Percentiles rank a stretch among this genome's conserved stretches.
Conservation (phyloP, 345 rosid species). For the Kernera saxatilis region DNA sequence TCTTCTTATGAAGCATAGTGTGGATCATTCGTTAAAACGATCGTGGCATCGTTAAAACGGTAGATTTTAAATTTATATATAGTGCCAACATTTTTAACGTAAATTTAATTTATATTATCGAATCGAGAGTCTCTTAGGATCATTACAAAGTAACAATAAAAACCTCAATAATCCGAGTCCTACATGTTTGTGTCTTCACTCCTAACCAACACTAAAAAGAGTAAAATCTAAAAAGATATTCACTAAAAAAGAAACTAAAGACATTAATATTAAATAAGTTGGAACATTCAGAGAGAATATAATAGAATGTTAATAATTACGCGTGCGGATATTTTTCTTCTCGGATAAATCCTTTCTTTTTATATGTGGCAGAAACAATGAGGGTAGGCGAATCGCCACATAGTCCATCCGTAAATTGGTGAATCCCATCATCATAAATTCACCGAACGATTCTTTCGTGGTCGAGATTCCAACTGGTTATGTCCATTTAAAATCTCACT, state of each 20-base stretch:
- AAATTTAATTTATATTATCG: not conserved
- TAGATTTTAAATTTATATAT: not conserved
- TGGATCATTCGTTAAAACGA: not conserved
- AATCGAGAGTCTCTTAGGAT: not conserved
- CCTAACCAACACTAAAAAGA: not conserved
- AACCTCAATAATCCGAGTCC: not conserved
- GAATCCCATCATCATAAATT: not conserved
- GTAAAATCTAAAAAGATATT: not conserved
- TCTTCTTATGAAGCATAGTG: not conserved
- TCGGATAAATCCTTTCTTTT: not conserved
- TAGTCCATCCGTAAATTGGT: not conserved
- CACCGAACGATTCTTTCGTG: conserved; percentile 2
- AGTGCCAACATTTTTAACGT: not conserved
- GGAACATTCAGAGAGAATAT: not conserved
- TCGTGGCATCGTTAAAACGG: not conserved
- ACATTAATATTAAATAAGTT: not conserved
- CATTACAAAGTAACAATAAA: not conserved
- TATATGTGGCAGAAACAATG: not conserved
- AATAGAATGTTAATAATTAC: not conserved
- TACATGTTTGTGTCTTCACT: not conserved
- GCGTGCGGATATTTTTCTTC: conserved; percentile 18
- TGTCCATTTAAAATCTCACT: conserved; percentile 3
- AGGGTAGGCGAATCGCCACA: conserved; percentile 28
- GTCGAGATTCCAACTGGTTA: not conserved
- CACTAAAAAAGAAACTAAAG: not conserved